phyloP scores from a whole-genome alignment of 1,284 basidiomycete genomes.

The Rhodotorula sp. region DNA sequence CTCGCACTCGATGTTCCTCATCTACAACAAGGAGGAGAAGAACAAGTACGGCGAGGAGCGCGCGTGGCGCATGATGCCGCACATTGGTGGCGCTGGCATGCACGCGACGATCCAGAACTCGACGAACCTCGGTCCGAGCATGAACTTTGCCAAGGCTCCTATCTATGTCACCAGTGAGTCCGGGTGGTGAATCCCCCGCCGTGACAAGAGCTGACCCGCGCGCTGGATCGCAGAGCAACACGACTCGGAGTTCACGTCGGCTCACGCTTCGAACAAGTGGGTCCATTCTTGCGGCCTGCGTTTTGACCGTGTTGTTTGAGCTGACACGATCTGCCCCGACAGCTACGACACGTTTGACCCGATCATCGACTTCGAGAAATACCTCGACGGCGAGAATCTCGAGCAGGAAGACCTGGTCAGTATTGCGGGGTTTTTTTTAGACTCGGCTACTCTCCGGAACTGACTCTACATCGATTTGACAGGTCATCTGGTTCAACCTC shows the following conservation, averaged over 20 bases:
- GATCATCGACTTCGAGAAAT: constrained; percentile 46
- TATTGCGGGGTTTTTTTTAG: too few relatives aligned
- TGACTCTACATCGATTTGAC: too few relatives aligned
- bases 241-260: constrained; percentile 29
- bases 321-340: neutral
- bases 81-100: constrained; percentile 41
- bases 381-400: constrained; percentile 49
- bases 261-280: constrained; percentile 29
- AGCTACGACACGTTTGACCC: constrained; percentile 37
- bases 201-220: neutral
- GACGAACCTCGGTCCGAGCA: constrained; percentile 45
- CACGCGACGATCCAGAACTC: constrained; percentile 46
- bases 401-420: constrained; percentile 46
- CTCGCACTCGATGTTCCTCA: constrained; percentile 58
- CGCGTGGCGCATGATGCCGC: constrained; percentile 49
- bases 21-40: constrained; percentile 61
- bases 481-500: constrained; percentile 22
- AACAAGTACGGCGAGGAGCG: constrained; percentile 52
- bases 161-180: constrained; percentile 41
- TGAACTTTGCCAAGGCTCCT: constrained; percentile 45
- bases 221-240: constrained; percentile 21
- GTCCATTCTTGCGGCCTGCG: neutral
- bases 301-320: neutral
- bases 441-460: too few relatives aligned
- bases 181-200: neutral